A percentile compares a stretch with the other conserved stretches of the same genome.
Evolutionary conservation across 345 rosid genomes (phyloP).

Genomic region (Euphorbia tirucalli): DNA sequence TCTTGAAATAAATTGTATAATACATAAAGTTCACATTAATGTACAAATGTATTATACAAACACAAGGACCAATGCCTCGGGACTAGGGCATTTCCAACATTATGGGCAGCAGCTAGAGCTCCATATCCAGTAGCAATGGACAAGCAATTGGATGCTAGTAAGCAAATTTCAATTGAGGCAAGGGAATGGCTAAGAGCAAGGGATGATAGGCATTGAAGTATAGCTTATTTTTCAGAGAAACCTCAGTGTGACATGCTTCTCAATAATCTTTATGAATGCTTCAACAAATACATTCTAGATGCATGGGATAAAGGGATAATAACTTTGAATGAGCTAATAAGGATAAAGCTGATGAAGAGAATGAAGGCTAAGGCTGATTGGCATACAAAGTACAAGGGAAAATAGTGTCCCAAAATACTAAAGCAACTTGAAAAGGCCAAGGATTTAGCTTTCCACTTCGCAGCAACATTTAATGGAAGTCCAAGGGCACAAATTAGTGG

Average conservation of each 20-base stretch:
- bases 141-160: too few relatives aligned
- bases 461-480: neutral
- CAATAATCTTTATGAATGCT: too few relatives aligned
- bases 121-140: neutral
- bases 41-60: too few relatives aligned
- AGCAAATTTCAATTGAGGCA: neutral
- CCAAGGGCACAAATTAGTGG: neutral
- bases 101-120: neutral
- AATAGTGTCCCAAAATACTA: neutral
- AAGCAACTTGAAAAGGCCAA: neutral
- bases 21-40: too few relatives aligned
- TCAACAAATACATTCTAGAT: neutral
- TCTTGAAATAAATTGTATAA: too few relatives aligned
- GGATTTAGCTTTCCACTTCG: neutral
- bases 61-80: too few relatives aligned
- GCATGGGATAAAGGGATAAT: neutral
- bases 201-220: neutral
- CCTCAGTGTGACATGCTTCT: too few relatives aligned
- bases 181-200: neutral
- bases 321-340: neutral
- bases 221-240: too few relatives aligned
- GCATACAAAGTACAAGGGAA: too few relatives aligned
- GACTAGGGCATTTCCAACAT: too few relatives aligned
- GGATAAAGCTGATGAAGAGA: neutral
- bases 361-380: too few relatives aligned